Evolutionary conservation across 306 rosid genomes (phyloP).

Genomic region (cucumber (Cucumis sativus)): Cucumber_9930_V3 NC_026658.2:7494501-7495000

Average conservation of each 20-base stretch:
- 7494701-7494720: not conserved
- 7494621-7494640: slow-evolving; percentile 9
- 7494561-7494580: slow-evolving; percentile 17
- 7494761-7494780: not conserved
- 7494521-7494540: slow-evolving; percentile 29
- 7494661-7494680: not conserved
- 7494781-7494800: not conserved
- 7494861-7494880: no score
- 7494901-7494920: no score
- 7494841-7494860: no score
- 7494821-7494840: not conserved
- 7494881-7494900: no score
- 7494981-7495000: no score
- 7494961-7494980: no score
- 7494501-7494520: slow-evolving; percentile 9
- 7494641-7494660: not conserved
- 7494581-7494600: not conserved
- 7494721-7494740: no score
- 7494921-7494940: no score
- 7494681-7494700: not conserved
- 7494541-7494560: slow-evolving; percentile 61
- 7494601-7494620: slow-evolving; percentile 34
- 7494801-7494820: not conserved
- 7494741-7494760: not conserved
- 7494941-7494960: no score